Base-by-base conservation (phyloP, 2,329 filamentous ascomycete genomes). In the Pseudogymnoascus sp. region DNA sequence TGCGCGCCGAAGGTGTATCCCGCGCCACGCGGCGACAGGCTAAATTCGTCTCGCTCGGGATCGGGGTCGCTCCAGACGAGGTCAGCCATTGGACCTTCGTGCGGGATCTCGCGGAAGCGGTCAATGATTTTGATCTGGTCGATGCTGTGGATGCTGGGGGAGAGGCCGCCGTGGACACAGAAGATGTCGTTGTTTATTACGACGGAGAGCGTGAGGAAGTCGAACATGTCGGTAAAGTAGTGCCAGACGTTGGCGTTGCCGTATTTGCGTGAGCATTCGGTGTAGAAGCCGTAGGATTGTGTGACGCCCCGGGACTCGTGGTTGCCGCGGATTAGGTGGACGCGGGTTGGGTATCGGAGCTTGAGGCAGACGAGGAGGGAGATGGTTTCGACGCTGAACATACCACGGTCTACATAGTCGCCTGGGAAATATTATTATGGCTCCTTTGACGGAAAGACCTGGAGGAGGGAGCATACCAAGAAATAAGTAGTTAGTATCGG, bases 91-190 rank as follows among this genome's bases (percentile, higher is more conserved):
- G 94, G 94, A 0, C 94, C 94, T 76, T 99, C 94, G 76, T 99
- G 94, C 4, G 94, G 94, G 63, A 99, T 99, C 73, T 99, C 94
- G 67, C 94, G 87, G 79, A 97, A 99, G 50, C 94, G 90, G 76
- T 99, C 94, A 73, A 99, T 97, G 74, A 99, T 96, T 75, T 99
- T 97, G 77, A 99, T 97, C 76, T 99, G 94, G 74, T 99, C 94
- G 72, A 99, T 97, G 47, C 90, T 96, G 76, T 99, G 94, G 72
- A 99, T 97, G 30, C 89, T 92, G 1, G 90, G 90, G 0, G 89
- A 92, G 18, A 94, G 82, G 20, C 90, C 94, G 73, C 94, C 94
- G 74, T 99, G 94, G 6, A 99, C 94, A 75, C 94, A 99, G 75
- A 99, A 99, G 67, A 99, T 99, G 74, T 97, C 90, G 75, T 99